These are phyloP conservation scores for Graphium sp. DNA, from an alignment of 2,329 filamentous ascomycete genomes.

Conservation along the genomic window DNA sequence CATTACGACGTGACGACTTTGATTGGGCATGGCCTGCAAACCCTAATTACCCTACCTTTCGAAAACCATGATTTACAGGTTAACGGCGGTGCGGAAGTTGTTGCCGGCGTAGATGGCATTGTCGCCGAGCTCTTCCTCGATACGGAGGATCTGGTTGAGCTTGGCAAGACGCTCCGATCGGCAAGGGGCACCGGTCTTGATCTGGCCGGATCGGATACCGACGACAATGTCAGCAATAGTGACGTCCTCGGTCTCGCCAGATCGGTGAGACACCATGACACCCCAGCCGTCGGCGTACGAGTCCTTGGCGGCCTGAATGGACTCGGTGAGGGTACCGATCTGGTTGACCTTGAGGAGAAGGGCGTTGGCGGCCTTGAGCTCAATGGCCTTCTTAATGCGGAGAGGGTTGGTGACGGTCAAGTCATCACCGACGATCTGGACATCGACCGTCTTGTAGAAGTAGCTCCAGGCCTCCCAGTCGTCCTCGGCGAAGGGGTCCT, in stretches of 20 bases:
- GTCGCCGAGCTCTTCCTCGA: constrained; percentile 94
- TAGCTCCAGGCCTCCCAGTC: constrained; percentile 99
- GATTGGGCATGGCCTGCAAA: too few species aligned
- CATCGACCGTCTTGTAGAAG: constrained; percentile 98
- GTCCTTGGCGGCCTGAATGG: constrained; percentile 98
- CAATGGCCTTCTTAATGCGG: constrained; percentile 99
- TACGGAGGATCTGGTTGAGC: constrained; percentile 99
- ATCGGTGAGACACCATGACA: constrained; percentile 99
- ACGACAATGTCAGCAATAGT: constrained; percentile 98
- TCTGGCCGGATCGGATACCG: constrained; percentile 90
- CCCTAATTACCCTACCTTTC: too few species aligned
- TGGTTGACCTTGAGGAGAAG: constrained; percentile 99
- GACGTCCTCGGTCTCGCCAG: constrained; percentile 98
- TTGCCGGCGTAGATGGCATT: constrained; percentile 82
- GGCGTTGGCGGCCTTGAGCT: constrained; percentile 96
- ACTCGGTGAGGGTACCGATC: constrained; percentile 97
- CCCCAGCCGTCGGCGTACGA: constrained; percentile 92
- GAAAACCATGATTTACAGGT: constrained; percentile 72
- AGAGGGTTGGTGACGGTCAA: constrained; percentile 97
- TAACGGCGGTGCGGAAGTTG: constrained; percentile 84
- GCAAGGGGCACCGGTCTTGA: constrained; percentile 95
- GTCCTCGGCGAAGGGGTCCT: constrained; percentile 98
- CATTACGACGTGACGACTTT: too few species aligned
- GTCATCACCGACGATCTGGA: constrained; percentile 97
- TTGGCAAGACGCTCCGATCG: constrained; percentile 97